These are phyloP conservation scores for Fusarium sp. DNA, from an alignment of 2,329 filamentous ascomycete genomes.

Conservation along the genomic window DNA sequence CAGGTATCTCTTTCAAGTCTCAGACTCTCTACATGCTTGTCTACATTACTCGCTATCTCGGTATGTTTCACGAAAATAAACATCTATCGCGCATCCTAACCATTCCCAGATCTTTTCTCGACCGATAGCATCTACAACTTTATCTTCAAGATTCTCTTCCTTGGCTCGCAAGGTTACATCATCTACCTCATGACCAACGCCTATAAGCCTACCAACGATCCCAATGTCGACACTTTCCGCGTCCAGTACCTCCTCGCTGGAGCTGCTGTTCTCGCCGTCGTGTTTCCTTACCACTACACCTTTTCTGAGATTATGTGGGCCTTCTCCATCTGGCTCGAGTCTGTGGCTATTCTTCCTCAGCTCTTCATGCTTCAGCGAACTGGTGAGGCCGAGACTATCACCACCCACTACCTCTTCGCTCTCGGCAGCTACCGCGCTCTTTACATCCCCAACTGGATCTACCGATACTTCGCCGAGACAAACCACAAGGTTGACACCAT, in stretches of 20 bases:
- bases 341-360: conserved; percentile 95
- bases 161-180: conserved; percentile 89
- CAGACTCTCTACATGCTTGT: conserved; percentile 95
- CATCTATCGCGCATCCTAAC: conserved; percentile 9
- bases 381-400: conserved; percentile 99
- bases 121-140: conserved; percentile 91
- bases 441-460: conserved; percentile 99
- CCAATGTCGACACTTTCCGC: conserved; percentile 96
- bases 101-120: conserved; percentile 80
- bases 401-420: conserved; percentile 96
- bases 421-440: conserved; percentile 90
- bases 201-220: conserved; percentile 97
- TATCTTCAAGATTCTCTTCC: conserved; percentile 95
- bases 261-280: conserved; percentile 79
- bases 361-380: conserved; percentile 98
- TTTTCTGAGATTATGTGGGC: conserved; percentile 92
- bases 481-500: conserved; percentile 84
- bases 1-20: conserved; percentile 98
- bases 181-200: conserved; percentile 98
- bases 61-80: conserved; percentile 57
- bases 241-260: conserved; percentile 92
- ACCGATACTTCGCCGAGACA: conserved; percentile 82
- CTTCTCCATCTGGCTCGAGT: conserved; percentile 98
- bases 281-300: conserved; percentile 89
- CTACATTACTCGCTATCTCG: conserved; percentile 92